Evolutionary conservation across 768 basidiomycete genomes (phyloP), one percentile per base, ranked within the genome.

Genomic region (Mycena kentingensis): DNA sequence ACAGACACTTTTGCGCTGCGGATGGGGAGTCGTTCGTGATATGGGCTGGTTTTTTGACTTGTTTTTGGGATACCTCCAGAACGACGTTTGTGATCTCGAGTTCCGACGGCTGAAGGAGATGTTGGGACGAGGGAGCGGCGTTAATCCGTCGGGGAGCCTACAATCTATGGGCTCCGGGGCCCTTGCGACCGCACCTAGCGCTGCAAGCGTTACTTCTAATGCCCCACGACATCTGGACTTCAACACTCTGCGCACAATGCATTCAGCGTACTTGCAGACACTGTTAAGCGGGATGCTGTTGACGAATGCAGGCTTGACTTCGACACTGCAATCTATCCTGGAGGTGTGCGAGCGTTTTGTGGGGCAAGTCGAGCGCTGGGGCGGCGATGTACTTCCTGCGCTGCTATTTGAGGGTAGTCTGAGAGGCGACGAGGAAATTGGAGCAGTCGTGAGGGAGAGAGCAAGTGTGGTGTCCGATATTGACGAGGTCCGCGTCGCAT

Each of bases 1-100:
- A 32, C 78, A 80, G 52, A 75, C 75, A 45, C 76, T 93, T 18
- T 73, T 91, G 51, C 77, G 93, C 52, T 86, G 84, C 54, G 87
- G 88, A 2, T 97, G 93, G 93, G 91, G 90, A 1, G 80, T 88
- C 26, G 87, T 93, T 7, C 73, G 91, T 62, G 84, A 88, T 63
- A 93, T 95, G 93, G 81, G 84, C 35, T 95, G 92, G 91, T 95
- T 94, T 65, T 73, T 96, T 51, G 92, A 94, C 65, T 85, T 84
- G 24, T 64, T 97, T 2, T 71, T 90, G 49, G 84, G 84, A 10
- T 95, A 97, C 67, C 82, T 92, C 54, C 90, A 92, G 90, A 88
- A 81, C 62, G 93, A 96, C 57, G 93, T 96, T 8, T 78, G 94
- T 28, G 93, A 94, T 54, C 80, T 84, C 15, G 93, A 96, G 65